Evolutionary conservation across 305 asterid genomes (phyloP), one percentile per base, ranked within the genome.

Genomic region (Fraxinus baroniana): DNA sequence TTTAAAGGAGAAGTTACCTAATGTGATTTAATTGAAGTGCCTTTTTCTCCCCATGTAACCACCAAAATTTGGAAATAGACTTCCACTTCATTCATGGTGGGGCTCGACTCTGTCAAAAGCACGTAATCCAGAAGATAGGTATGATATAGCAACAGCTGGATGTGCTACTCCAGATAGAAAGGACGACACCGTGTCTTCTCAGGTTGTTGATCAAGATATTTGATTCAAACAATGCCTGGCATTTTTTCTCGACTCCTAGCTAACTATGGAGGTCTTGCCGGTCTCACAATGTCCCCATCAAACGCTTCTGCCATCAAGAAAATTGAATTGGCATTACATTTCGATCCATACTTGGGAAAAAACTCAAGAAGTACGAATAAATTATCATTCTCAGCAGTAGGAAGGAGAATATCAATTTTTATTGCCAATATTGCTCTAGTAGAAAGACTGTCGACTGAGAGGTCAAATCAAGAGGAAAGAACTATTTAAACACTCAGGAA

Each of bases 61-160:
- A 88, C 92, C 92, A 90, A 77, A 87, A 10, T 41, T 41, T 41
- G 52, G 4, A 78, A 86, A 85, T 70, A 82, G 88, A 89, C 87
- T 85, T 86, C 88, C 90, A 88, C 91, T 90, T 74, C 78, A 73
- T 87, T 84, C 64, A 52, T 79, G 87, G 91, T 87, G 91, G 92
- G 92, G 84, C 44, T 70, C 89, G 83, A 78, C 83, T 46, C 80
- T 72, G 72, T 36, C 80, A 79, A 74, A 70, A 41, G 83, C 78
- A 83, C 20, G 78, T 49, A 32, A 78, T 81, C 84, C 79, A 71
- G 71, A 55, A 55, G 77, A 66, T 41, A 74, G 78, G 57, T 37
- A 83, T 78, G 84, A 78, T 74, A 82, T 46, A 79, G 46, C 52
- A 64, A 70, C 39, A 82, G 81, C 79, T 73, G 28, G 44, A 89